Percentiles rank a stretch among this genome's conserved stretches.
These are phyloP conservation scores for Schwanniomyces etchellsii DNA, from an alignment of 1,139 yeast genomes.

Conservation along the genomic window DNA sequence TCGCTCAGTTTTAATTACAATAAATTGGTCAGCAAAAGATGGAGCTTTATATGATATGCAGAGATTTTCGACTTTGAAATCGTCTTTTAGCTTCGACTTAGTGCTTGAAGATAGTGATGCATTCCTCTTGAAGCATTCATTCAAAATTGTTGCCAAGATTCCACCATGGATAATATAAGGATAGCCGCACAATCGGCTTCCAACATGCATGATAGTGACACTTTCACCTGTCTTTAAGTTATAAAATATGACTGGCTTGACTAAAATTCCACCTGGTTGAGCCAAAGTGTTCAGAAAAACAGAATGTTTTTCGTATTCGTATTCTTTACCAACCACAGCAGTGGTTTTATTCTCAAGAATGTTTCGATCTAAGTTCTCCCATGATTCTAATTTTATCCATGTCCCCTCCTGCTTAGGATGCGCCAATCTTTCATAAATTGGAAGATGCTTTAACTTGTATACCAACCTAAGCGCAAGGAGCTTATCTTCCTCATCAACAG, in stretches of 20 bases:
- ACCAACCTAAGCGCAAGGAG: slow-evolving; percentile 30
- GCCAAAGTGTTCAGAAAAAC: slow-evolving; percentile 31
- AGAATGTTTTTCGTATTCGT: slow-evolving; percentile 25
- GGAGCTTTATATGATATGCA: slow-evolving; percentile 64
- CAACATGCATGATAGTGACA: slow-evolving; percentile 68
- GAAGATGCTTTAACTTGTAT: slow-evolving; percentile 43
- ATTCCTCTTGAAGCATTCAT: slow-evolving; percentile 63
- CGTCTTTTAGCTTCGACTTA: slow-evolving; percentile 30
- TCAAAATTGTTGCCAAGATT: slow-evolving; percentile 72
- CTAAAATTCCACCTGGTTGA: slow-evolving; percentile 72
- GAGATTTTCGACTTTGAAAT: slow-evolving; percentile 45
- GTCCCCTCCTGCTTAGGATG: slow-evolving; percentile 33
- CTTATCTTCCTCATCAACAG: slow-evolving; percentile 15
- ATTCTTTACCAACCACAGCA: slow-evolving; percentile 18
- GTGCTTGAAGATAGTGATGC: slow-evolving; percentile 38
- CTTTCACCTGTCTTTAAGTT: slow-evolving; percentile 53
- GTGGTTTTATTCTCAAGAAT: slow-evolving; percentile 10
- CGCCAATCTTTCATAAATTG: slow-evolving; percentile 44
- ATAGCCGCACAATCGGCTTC: slow-evolving; percentile 76
- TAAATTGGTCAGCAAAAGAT: slow-evolving; percentile 73
- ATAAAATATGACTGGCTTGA: slow-evolving; percentile 67
- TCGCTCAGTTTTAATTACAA: slow-evolving; percentile 53
- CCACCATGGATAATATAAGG: slow-evolving; percentile 92
- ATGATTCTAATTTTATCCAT: slow-evolving; percentile 47
- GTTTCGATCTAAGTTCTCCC: slow-evolving; percentile 54